Conservation (phyloP, 2,329 filamentous ascomycete species). For the Alternaria solani region DNA sequence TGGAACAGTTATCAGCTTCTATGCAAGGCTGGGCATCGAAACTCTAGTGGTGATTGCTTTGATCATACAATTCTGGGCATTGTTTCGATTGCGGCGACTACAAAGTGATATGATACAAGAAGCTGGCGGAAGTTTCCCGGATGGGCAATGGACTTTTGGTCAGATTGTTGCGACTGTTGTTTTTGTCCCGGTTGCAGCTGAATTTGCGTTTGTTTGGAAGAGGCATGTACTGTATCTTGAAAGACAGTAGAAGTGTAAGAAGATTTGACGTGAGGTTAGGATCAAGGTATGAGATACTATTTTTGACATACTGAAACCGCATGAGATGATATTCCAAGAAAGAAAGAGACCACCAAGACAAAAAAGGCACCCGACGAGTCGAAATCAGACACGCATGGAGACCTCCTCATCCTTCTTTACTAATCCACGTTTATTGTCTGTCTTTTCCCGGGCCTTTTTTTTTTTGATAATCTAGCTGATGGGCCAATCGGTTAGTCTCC, state of each 20-base stretch:
- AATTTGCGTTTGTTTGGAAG: slow-evolving; percentile 1
- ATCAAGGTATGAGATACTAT: not conserved
- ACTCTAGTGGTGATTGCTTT: slow-evolving; percentile 5
- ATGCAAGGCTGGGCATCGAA: not conserved
- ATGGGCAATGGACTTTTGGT: slow-evolving; percentile 32
- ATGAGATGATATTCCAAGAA: no score
- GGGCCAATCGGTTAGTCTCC: not conserved
- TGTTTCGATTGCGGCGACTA: slow-evolving; percentile 26
- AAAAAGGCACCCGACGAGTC: no score
- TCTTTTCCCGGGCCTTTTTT: not conserved
- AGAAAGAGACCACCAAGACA: no score
- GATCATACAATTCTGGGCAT: slow-evolving; percentile 26
- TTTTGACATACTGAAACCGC: not conserved
- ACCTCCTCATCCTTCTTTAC: no score
- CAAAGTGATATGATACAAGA: slow-evolving; percentile 24
- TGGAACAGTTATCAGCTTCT: not conserved
- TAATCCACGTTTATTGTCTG: no score
- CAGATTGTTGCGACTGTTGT: slow-evolving; percentile 30
- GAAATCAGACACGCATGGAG: no score
- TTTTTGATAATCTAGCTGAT: not conserved
- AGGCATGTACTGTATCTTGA: not conserved
- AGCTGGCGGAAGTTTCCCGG: slow-evolving; percentile 19
- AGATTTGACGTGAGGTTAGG: not conserved
- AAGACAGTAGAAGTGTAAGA: not conserved
- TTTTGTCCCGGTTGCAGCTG: slow-evolving; percentile 29